phyloP scores from a whole-genome alignment of 257 asterid species.

The Rauvolfia tetraphylla region DNA sequence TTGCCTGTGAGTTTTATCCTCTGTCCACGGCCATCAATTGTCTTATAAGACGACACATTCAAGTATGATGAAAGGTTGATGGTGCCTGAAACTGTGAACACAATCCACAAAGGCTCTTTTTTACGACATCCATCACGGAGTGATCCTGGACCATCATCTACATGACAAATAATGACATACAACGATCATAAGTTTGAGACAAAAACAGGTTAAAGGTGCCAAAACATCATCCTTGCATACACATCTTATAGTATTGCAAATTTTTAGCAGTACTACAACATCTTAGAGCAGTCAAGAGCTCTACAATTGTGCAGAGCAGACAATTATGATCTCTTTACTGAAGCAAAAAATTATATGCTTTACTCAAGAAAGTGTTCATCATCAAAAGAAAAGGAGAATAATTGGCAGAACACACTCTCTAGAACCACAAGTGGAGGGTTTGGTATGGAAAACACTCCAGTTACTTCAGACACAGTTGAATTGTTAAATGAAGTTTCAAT shows the following conservation, averaged over 20 bases:
- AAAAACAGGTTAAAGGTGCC: not conserved
- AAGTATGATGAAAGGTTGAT: constrained; percentile 66
- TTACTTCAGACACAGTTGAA: not conserved
- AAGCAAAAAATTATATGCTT: not conserved
- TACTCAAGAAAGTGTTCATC: not conserved
- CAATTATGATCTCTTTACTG: not conserved
- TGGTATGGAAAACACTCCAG: not conserved
- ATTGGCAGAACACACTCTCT: not conserved
- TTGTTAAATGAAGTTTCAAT: not conserved
- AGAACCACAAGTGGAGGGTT: not conserved
- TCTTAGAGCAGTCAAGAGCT: constrained; percentile 2
- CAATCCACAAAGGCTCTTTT: constrained; percentile 81
- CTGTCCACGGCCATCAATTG: constrained; percentile 92
- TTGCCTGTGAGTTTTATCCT: constrained; percentile 73
- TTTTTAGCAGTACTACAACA: not conserved
- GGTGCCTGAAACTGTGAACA: constrained; percentile 79
- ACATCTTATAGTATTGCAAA: not conserved
- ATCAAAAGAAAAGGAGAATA: not conserved
- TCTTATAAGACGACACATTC: constrained; percentile 71
- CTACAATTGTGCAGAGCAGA: not conserved
- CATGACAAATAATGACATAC: constrained; percentile 9
- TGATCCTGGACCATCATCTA: constrained; percentile 95
- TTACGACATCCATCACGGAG: constrained; percentile 79
- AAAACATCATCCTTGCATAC: not conserved
- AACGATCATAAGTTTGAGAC: not conserved